Evolutionary conservation across 1,139 yeast species (phyloP), one percentile per base, ranked within the genome.

Genomic region (Pichia sp.): DNA sequence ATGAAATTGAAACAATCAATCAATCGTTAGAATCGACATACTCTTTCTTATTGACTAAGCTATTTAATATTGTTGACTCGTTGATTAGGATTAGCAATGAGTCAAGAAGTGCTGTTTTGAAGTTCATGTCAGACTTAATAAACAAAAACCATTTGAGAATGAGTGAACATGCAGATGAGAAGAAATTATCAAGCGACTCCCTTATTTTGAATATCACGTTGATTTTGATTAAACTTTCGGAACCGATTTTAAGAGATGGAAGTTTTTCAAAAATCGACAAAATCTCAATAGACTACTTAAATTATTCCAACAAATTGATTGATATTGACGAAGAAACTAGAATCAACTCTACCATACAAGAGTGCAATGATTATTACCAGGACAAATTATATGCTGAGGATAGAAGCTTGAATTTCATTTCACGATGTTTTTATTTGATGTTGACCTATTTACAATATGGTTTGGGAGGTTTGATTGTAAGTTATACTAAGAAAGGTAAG

Each of bases 361-460:
- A 89, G 62, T 85, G 90, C 1, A 77, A 77, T 46, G 82, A 80
- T 52, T 84, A 78, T 64, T 81, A 78, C 62, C 56, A 67, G 5
- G 59, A 59, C 42, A 54, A 57, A 47, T 32, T 53, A 34, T 59
- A 57, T 45, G 52, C 46, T 11, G 54, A 49, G 10, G 49, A 46
- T 8, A 48, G 70, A 34, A 74, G 89, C 23, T 49, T 67, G 38
- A 93, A 93, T 64, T 93, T 93, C 67, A 87, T 95, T 15, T 84
- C 96, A 5, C 93, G 92, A 62, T 86, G 96, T 64, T 95, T 90
- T 70, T 93, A 79, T 66, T 70, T 93, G 56, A 82, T 93, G 8
- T 74, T 87, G 51, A 83, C 96, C 0, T 90, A 86, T 67, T 72
- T 90, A 54, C 92, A 93, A 62, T 95, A 87, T 70, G 99, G 98